phyloP scores from a whole-genome alignment of 441 rosid species.

The Cnidoscolus chayamansa region DNA sequence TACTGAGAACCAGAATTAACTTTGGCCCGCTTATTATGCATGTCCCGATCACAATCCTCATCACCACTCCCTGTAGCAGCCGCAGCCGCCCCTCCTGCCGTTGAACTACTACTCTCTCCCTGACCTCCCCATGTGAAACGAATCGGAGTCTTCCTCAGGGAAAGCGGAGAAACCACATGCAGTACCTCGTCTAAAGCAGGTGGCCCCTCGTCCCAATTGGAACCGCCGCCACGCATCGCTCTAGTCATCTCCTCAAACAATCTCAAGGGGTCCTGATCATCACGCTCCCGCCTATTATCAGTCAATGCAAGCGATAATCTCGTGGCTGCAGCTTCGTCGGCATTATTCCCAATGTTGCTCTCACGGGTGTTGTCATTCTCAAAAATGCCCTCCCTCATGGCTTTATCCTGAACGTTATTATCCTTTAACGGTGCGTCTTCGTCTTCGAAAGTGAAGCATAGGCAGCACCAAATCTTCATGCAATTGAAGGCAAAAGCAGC shows the following conservation, averaged over 20 bases:
- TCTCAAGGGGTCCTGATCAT: conserved; percentile 23
- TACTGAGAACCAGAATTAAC: conserved; percentile 51
- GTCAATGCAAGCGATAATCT: conserved; percentile 22
- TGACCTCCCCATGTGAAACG: conserved; percentile 24
- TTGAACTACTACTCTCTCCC: conserved; percentile 63
- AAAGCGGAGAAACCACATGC: conserved; percentile 19
- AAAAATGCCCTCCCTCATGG: conserved; percentile 41
- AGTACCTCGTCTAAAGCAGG: conserved; percentile 12
- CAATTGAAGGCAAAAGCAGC: conserved; percentile 35
- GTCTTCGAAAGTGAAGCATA: conserved; percentile 52
- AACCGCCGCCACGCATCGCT: conserved; percentile 29
- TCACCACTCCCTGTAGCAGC: conserved; percentile 27
- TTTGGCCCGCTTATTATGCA: conserved; percentile 76
- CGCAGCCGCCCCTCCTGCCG: conserved; percentile 20
- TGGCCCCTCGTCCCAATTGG: conserved; percentile 25
- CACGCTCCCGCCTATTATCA: conserved; percentile 1
- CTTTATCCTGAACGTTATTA: background rate
- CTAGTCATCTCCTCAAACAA: conserved; percentile 43
- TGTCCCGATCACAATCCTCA: conserved; percentile 50
- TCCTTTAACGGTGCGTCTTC: conserved; percentile 7
- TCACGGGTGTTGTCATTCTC: conserved; percentile 31
- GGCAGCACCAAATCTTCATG: conserved; percentile 84
- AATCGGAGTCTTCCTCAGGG: conserved; percentile 24
- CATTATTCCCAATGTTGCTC: conserved; percentile 26
- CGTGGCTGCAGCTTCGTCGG: conserved; percentile 19